Percentiles rank a stretch among this genome's conserved stretches.
Evolutionary conservation across 2,329 filamentous ascomycete genomes (phyloP).

Genomic region (Aureobasidium pullulans): DNA sequence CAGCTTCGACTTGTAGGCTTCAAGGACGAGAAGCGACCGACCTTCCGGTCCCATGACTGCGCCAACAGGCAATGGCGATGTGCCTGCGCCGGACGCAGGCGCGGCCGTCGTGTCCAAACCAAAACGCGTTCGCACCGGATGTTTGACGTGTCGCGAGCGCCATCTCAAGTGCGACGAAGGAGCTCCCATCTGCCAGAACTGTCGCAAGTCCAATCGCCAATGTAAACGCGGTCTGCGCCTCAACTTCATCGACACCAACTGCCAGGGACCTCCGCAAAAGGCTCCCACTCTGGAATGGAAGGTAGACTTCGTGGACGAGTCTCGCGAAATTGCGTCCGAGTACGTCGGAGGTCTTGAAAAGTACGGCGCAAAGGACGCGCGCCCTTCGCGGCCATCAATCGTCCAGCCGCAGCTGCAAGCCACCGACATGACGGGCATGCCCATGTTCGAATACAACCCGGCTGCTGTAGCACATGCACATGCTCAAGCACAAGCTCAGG

Average conservation of each 20-base stretch:
- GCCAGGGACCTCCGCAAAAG: slow-evolving; percentile 57
- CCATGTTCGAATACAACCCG: slow-evolving; percentile 8
- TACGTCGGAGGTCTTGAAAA: slow-evolving; percentile 71
- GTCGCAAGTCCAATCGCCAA: slow-evolving; percentile 74
- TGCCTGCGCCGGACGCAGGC: slow-evolving; percentile 23
- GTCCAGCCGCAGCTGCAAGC: slow-evolving; percentile 2
- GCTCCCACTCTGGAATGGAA: slow-evolving; percentile 59
- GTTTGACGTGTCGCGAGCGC: slow-evolving; percentile 79
- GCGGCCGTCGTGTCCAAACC: slow-evolving; percentile 49
- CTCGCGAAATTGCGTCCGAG: slow-evolving; percentile 80
- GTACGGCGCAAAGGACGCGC: slow-evolving; percentile 52
- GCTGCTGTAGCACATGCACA: slow-evolving; percentile 8
- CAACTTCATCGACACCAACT: slow-evolving; percentile 84
- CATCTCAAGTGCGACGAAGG: slow-evolving; percentile 89
- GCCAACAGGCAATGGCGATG: slow-evolving; percentile 21
- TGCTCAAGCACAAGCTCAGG: slow-evolving; percentile 6
- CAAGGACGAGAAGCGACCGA: not conserved
- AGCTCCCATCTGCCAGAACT: slow-evolving; percentile 62
- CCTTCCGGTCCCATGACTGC: slow-evolving; percentile 13
- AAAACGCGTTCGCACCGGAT: slow-evolving; percentile 84
- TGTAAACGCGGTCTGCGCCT: slow-evolving; percentile 82
- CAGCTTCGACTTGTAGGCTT: not conserved
- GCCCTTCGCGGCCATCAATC: slow-evolving; percentile 18
- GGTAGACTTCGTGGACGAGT: slow-evolving; percentile 81
- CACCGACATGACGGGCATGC: not conserved